These are phyloP conservation scores for Chaetoscypha palmicola DNA, from an alignment of 2,329 filamentous ascomycete species.

Conservation along the genomic window DNA sequence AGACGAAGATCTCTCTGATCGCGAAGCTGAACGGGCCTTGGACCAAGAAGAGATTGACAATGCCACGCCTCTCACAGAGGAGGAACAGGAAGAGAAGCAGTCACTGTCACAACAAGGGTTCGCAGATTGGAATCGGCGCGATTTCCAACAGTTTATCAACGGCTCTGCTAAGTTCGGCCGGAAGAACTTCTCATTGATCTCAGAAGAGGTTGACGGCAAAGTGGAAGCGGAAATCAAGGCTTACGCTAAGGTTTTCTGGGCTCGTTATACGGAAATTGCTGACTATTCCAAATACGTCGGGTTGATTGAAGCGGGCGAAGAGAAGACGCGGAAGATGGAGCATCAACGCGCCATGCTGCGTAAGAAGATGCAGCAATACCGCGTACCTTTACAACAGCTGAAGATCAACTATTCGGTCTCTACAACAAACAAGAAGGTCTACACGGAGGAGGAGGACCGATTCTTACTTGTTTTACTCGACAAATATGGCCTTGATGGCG, in stretches of 20 bases:
- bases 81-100: constrained; percentile 82
- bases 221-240: constrained; percentile 74
- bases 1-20: constrained; percentile 78
- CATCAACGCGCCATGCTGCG: constrained; percentile 88
- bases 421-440: constrained; percentile 99
- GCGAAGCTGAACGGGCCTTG: constrained; percentile 77
- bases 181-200: constrained; percentile 75
- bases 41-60: constrained; percentile 93
- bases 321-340: constrained; percentile 79
- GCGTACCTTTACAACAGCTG: constrained; percentile 94
- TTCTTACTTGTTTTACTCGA: constrained; percentile 93
- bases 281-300: constrained; percentile 86
- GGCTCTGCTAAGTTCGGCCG: constrained; percentile 90
- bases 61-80: constrained; percentile 78
- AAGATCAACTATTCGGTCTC: constrained; percentile 99
- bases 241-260: constrained; percentile 95
- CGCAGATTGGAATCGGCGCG: constrained; percentile 88
- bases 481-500: constrained; percentile 83
- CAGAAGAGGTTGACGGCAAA: constrained; percentile 88
- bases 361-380: constrained; percentile 93
- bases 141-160: constrained; percentile 98
- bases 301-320: constrained; percentile 87
- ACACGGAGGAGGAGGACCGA: constrained; percentile 95
- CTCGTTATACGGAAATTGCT: constrained; percentile 81
- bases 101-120: constrained; percentile 78